Evolutionary conservation across 345 rosid species (phyloP), one percentile per base, ranked within the genome.

Genomic region (Geranium rotundifolium): DNA sequence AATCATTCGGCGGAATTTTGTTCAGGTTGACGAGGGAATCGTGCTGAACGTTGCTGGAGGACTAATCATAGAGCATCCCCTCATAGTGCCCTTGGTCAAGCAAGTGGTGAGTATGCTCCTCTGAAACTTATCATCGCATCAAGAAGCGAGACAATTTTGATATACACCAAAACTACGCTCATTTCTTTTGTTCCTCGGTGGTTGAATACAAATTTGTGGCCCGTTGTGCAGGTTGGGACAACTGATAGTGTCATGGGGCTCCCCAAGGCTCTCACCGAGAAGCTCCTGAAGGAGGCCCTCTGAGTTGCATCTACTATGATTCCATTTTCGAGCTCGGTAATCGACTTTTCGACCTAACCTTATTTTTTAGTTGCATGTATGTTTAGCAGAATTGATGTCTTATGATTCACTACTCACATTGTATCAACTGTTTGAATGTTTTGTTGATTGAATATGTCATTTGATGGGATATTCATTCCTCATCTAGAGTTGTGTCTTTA

Each of bases 211-310:
- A 23, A 17, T 29, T 19, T 49, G 69, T 3, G 29, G 20, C 34
- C 23, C 20, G 17, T 57, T 14, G 4, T 77, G 69, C 92, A 91
- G 96, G 83, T 79, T 27, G 96, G 98, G 65, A 84, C 92, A 37
- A 87, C 84, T 0, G 98, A 91, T 73, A 89, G 98, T 13, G 91
- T 91, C 75, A 91, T 87, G 96, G 95, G 95, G 73, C 91, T 91
- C 29, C 85, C 98, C 0, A 89, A 82, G 80, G 83, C 80, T 59
- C 80, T 85, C 19, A 77, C 89, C 0, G 71, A 85, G 67, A 89
- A 80, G 73, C 89, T 89, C 62, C 50, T 85, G 8, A 79, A 75
- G 75, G 85, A 82, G 72, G 86, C 80, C 20, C 72, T 84, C 16
- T 76, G 27, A 77, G 61, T 19, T 57, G 55, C 9, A n/a, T 23